Evolutionary conservation across 352 stramenopile genomes (phyloP), one percentile per base, ranked within the genome.

Genomic region (Phytophthora tentaculata): DNA sequence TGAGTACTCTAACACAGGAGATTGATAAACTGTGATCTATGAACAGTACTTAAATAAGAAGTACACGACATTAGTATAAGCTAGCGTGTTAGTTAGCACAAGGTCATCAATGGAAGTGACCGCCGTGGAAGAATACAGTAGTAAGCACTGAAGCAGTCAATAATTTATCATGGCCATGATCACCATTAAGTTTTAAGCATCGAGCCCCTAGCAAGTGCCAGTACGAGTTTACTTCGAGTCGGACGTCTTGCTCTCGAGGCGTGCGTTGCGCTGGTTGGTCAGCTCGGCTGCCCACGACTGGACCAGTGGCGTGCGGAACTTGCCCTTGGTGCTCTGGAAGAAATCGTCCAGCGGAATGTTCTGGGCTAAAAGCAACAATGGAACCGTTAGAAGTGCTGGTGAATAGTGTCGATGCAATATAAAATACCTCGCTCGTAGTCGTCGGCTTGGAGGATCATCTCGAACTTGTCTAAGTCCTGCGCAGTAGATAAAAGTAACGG

Each of bases 391-490:
- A n/a, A n/a, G n/a, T n/a, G n/a, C n/a, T n/a, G n/a, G n/a, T n/a
- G n/a, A n/a, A n/a, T n/a, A n/a, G n/a, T n/a, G n/a, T n/a, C n/a
- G n/a, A n/a, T n/a, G n/a, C n/a, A n/a, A n/a, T n/a, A n/a, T n/a
- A n/a, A n/a, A 13, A 19, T 84, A 95, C 86, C 90, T 32, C 76
- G 75, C 59, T 98, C 94, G 71, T 98, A 98, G 51, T 98, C 90
- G 53, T 97, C 80, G 10, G 94, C 94, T 68, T 98, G 94, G 52
- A 98, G 70, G 47, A 98, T 97, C 92, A 98, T 98, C 73, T 98
- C 94, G 58, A 98, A 95, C 73, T 98, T 98, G 72, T 98, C 94
- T 76, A 98, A 96, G 71, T 98, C 94, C 76, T 90, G 45, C 6
- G 10, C 6, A 14, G 22, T 37, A 3, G 8, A 32, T 32, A 32